Base-by-base conservation (phyloP, 352 stramenopile genomes). In the Phytophthora pisi region DNA sequence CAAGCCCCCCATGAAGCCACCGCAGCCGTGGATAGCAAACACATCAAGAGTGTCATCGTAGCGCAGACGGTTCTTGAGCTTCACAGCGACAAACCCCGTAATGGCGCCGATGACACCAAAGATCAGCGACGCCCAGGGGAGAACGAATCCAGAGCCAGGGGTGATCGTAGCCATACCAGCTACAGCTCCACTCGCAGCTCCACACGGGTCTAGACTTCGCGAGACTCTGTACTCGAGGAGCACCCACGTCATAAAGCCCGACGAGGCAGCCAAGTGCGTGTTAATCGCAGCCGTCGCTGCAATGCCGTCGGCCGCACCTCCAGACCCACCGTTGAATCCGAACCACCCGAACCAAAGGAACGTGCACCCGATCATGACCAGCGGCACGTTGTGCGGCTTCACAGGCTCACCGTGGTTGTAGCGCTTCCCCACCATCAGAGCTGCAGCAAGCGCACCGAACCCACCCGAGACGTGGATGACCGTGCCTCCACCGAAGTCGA, bases 331-430 rank as follows among this genome's bases (percentile, higher is more conserved):
- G 60, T 93, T 91, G 70, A 93, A 93, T 55, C 85, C 84, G 52
- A 90, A 92, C 85, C 85, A 93, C 9, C 85, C 85, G 51, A 89
- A 89, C 85, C 85, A 93, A 20, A 93, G 79, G 38, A 92, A 64
- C 20, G 74, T 86, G 20, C 61, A 67, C 24, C 85, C 85, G 30
- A 91, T 88, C 75, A 93, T 92, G 28, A 92, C 81, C 23, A 93
- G 69, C 24, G 87, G 86, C 31, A 93, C 77, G 72, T 95, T 92
- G 74, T 92, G 86, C 13, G 84, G 81, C 66, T 86, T 86, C 31
- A 92, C 77, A 2, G 72, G 60, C 36, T 88, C 83, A 10, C 73
- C 78, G 74, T 89, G 77, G 68, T 90, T 88, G 77, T 89, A 88
- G 15, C 79, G 80, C 57, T 81, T 79, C 31, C 88, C 86, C 3